phyloP scores from a whole-genome alignment of 176 grass and related monocot species.

The Melocanna baccifera region DNA sequence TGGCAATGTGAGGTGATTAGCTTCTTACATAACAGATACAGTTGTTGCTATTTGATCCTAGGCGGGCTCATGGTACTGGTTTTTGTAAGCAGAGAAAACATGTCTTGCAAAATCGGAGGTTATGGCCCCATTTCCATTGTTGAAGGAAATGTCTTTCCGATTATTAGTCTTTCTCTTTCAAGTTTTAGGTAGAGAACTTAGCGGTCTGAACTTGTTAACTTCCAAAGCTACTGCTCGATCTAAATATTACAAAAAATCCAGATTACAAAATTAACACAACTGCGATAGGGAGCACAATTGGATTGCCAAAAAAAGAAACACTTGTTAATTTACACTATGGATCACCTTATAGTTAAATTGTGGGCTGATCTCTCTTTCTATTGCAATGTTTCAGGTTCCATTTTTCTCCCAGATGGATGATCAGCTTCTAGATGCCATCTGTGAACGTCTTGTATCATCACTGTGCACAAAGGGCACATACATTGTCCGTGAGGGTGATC shows the following conservation, averaged over 20 bases:
- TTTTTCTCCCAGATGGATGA: constrained; percentile 94
- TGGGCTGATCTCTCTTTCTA: not conserved
- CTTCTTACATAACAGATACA: not conserved
- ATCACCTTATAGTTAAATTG: not conserved
- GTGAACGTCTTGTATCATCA: constrained; percentile 85
- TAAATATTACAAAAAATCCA: too few relatives aligned
- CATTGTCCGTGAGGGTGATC: constrained; percentile 93
- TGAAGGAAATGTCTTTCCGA: too few relatives aligned
- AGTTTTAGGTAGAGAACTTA: too few relatives aligned
- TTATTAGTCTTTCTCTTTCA: too few relatives aligned
- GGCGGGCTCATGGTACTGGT: not conserved
- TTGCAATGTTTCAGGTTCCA: constrained; percentile 57
- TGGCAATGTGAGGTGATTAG: not conserved
- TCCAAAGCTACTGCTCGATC: too few relatives aligned
- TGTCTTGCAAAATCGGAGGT: too few relatives aligned
- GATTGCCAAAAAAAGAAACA: not conserved
- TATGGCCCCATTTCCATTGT: too few relatives aligned
- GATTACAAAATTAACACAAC: too few relatives aligned
- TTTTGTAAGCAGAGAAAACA: not conserved
- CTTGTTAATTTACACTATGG: not conserved
- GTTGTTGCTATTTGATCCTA: not conserved
- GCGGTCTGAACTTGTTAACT: too few relatives aligned
- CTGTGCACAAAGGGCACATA: constrained; percentile 81
- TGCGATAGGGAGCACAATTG: too few relatives aligned
- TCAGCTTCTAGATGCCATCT: constrained; percentile 92